phyloP scores from a whole-genome alignment of 1,284 basidiomycete genomes.

The Violaceomyces palustris region DNA sequence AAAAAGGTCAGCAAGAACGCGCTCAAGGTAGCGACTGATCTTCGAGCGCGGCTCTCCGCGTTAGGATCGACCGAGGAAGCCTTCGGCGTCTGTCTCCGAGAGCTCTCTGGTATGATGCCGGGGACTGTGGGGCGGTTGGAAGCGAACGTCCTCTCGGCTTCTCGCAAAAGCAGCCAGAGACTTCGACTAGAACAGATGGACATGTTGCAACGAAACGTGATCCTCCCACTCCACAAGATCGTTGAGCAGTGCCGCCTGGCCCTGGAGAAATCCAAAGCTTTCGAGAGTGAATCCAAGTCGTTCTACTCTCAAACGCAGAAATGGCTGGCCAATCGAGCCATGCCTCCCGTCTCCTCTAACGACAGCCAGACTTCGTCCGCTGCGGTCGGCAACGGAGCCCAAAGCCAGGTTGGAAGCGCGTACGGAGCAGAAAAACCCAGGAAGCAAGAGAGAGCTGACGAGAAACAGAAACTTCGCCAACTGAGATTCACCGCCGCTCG shows the following conservation, averaged over 20 bases:
- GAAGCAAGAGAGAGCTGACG: slow-evolving; percentile 28
- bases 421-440: slow-evolving; percentile 1
- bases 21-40: slow-evolving; percentile 19
- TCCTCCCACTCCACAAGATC: slow-evolving; percentile 20
- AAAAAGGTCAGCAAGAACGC: slow-evolving; percentile 25
- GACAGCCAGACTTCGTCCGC: neutral
- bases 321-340: slow-evolving; percentile 29
- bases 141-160: slow-evolving; percentile 3
- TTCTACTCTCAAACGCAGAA: slow-evolving; percentile 45
- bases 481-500: slow-evolving; percentile 31
- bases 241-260: slow-evolving; percentile 25
- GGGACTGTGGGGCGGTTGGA: slow-evolving; percentile 18
- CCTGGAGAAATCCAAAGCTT: slow-evolving; percentile 23
- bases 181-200: slow-evolving; percentile 10
- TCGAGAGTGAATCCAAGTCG: slow-evolving; percentile 33
- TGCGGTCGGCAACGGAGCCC: neutral
- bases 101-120: slow-evolving; percentile 11
- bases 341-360: neutral
- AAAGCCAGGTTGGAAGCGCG: neutral
- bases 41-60: slow-evolving; percentile 6
- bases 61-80: slow-evolving; percentile 19
- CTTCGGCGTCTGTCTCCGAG: slow-evolving; percentile 19
- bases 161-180: slow-evolving; percentile 6
- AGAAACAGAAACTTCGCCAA: slow-evolving; percentile 39
- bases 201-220: slow-evolving; percentile 17